Percentiles rank a stretch among this genome's conserved stretches.
phyloP scores from a whole-genome alignment of 768 basidiomycete genomes.

The Pleurotus eryngii region DNA sequence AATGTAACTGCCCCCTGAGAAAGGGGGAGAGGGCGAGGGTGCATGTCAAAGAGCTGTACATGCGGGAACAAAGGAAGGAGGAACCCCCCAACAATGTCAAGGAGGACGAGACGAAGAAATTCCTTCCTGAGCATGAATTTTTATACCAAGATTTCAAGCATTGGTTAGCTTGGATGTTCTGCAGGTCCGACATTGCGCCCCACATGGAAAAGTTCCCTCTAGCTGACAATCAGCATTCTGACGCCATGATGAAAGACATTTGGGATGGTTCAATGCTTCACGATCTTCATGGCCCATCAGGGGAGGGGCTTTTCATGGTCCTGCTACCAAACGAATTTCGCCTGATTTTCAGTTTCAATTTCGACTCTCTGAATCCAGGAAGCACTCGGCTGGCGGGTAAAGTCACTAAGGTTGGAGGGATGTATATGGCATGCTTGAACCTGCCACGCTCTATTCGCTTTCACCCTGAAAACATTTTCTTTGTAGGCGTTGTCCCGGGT shows the following conservation, averaged over 20 bases:
- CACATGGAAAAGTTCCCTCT: not conserved
- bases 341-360: not conserved
- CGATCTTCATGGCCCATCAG: not conserved
- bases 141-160: not conserved
- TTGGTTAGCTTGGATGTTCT: not conserved
- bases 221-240: not conserved
- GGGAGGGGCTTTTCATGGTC: not conserved
- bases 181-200: not conserved
- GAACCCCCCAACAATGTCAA: too few species aligned
- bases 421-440: not conserved
- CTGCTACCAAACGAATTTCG: not conserved
- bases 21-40: constrained; percentile 11
- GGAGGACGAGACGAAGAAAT: too few species aligned
- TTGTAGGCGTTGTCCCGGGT: constrained; percentile 33
- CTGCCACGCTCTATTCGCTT: not conserved
- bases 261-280: not conserved
- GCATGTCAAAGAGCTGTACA: too few species aligned
- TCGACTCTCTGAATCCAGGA: not conserved
- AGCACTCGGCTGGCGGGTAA: not conserved
- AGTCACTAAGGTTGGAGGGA: not conserved
- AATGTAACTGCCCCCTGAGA: constrained; percentile 17
- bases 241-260: not conserved
- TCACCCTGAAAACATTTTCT: constrained; percentile 28
- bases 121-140: not conserved
- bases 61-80: not conserved